These are phyloP conservation scores for Excoecaria agallocha DNA, from an alignment of 345 rosid genomes.

Conservation along the genomic window DNA sequence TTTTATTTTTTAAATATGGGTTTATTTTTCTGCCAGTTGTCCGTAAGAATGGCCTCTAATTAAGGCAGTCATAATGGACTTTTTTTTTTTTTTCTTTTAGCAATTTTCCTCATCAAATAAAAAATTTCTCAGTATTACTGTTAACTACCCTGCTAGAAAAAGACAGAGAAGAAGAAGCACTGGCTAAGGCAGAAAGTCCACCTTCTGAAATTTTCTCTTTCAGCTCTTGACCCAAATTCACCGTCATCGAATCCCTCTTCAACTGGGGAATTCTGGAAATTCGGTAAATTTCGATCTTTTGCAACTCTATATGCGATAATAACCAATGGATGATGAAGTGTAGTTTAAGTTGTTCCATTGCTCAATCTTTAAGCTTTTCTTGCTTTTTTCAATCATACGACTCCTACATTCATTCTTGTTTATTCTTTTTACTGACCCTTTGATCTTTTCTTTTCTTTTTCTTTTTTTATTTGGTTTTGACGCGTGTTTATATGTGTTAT, in stretches of 20 bases:
- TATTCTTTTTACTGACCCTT: neutral
- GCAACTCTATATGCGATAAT: neutral
- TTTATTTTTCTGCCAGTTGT: too few relatives aligned
- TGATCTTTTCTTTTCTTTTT: neutral
- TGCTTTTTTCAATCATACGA: slow-evolving; percentile 8
- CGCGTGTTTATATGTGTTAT: neutral
- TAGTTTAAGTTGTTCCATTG: neutral
- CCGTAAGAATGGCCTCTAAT: too few relatives aligned
- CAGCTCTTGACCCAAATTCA: neutral
- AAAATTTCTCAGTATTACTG: too few relatives aligned
- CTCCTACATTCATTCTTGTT: neutral
- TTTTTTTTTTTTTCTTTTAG: too few relatives aligned
- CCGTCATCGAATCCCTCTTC: neutral
- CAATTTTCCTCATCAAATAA: too few relatives aligned
- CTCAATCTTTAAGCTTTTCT: neutral
- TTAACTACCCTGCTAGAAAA: too few relatives aligned
- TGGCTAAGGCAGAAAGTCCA: too few relatives aligned
- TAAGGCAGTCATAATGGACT: too few relatives aligned
- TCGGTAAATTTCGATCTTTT: neutral
- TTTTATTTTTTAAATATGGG: too few relatives aligned
- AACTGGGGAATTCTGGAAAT: neutral
- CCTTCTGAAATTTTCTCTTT: too few relatives aligned
- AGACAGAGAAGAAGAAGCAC: too few relatives aligned
- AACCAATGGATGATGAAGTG: neutral
- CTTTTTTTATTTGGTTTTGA: too few relatives aligned